These are phyloP conservation scores for Trichophyton verrucosum DNA, from an alignment of 2,329 filamentous ascomycete genomes.

Conservation along the genomic window DNA sequence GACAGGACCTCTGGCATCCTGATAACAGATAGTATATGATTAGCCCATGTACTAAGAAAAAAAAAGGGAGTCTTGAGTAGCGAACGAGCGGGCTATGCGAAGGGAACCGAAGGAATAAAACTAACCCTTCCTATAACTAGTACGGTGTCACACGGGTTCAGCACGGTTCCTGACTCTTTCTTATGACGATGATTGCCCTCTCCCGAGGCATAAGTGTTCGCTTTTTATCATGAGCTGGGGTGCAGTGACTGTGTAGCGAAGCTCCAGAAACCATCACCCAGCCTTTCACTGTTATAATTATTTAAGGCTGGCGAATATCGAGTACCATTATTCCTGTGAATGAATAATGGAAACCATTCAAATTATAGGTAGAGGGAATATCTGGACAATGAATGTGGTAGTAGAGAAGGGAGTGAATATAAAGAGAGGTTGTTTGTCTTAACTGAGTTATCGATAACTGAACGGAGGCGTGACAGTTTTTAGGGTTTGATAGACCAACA, in stretches of 20 bases:
- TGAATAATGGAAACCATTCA: neutral
- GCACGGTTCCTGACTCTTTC: neutral
- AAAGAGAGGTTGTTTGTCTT: neutral
- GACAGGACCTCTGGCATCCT: neutral
- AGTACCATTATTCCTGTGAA: neutral
- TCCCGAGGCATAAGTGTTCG: neutral
- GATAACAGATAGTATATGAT: neutral
- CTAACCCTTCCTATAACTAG: neutral
- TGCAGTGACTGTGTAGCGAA: neutral
- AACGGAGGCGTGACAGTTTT: neutral
- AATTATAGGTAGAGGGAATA: neutral
- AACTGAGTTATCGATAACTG: neutral
- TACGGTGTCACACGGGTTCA: neutral
- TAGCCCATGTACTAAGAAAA: neutral
- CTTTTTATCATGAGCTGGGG: neutral
- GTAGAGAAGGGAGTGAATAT: neutral
- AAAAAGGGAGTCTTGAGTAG: neutral
- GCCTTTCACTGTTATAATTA: neutral
- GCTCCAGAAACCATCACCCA: neutral
- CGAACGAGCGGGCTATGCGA: neutral
- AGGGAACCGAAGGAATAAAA: neutral
- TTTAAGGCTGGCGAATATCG: neutral
- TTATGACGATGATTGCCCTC: neutral
- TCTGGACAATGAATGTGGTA: neutral
- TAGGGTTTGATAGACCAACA: neutral